phyloP scores from a whole-genome alignment of 306 rosid genomes.

The barrel medic (Medicago truncatula) region MtrunA17r5.0-ANR NC_053042.1:47243501-47244000 shows the following conservation, averaged over 20 bases:
- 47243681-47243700: no score
- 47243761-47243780: neutral
- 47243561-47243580: no score
- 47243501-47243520: no score
- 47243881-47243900: neutral
- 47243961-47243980: neutral
- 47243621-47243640: no score
- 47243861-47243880: neutral
- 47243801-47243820: neutral
- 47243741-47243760: neutral
- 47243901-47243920: neutral
- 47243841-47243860: neutral
- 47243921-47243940: neutral
- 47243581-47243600: no score
- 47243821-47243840: neutral
- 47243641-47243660: no score
- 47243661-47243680: no score
- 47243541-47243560: no score
- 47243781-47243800: neutral
- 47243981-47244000: neutral
- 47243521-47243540: no score
- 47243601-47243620: no score
- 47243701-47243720: no score
- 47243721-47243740: no score
- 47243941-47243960: neutral